phyloP scores from a whole-genome alignment of 106 monocot genomes.

The Apostasia shenzhenica region DNA sequence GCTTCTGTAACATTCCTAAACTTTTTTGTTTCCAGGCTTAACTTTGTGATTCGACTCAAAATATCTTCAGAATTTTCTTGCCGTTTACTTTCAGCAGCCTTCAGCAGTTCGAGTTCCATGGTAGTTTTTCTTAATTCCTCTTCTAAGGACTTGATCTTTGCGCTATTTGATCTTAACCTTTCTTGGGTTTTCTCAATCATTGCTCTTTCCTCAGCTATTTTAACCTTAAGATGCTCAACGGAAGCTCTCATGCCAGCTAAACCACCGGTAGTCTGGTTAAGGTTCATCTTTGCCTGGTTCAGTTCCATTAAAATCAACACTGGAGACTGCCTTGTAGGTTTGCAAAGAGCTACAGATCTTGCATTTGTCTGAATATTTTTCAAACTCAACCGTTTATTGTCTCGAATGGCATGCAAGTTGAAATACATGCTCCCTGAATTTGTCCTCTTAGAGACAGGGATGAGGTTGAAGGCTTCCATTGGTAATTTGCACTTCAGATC shows the following conservation, averaged over 20 bases:
- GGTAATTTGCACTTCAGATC: slow-evolving; percentile 35
- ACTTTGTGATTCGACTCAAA: slow-evolving; percentile 33
- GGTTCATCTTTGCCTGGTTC: slow-evolving; percentile 56
- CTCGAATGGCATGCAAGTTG: slow-evolving; percentile 23
- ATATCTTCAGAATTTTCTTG: slow-evolving; percentile 18
- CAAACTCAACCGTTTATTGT: slow-evolving; percentile 4
- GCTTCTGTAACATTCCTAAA: slow-evolving; percentile 28
- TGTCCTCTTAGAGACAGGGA: not conserved
- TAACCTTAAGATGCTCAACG: slow-evolving; percentile 26
- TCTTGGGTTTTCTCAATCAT: slow-evolving; percentile 47
- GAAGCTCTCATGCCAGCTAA: slow-evolving; percentile 22
- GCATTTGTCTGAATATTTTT: not conserved
- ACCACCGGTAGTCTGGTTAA: slow-evolving; percentile 35
- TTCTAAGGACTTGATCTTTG: slow-evolving; percentile 24
- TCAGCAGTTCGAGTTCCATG: slow-evolving; percentile 23
- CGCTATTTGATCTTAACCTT: slow-evolving; percentile 27
- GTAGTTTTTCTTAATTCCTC: slow-evolving; percentile 36
- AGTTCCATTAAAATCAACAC: slow-evolving; percentile 46
- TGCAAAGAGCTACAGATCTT: not conserved
- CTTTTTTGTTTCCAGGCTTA: slow-evolving; percentile 46
- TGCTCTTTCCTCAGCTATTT: slow-evolving; percentile 40
- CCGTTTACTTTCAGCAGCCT: slow-evolving; percentile 7
- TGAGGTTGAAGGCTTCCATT: slow-evolving; percentile 22
- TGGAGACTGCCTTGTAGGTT: slow-evolving; percentile 27
- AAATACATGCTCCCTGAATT: not conserved